phyloP scores from a whole-genome alignment of 2,329 filamentous ascomycete genomes.

The Domatiomyces catenatus region DNA sequence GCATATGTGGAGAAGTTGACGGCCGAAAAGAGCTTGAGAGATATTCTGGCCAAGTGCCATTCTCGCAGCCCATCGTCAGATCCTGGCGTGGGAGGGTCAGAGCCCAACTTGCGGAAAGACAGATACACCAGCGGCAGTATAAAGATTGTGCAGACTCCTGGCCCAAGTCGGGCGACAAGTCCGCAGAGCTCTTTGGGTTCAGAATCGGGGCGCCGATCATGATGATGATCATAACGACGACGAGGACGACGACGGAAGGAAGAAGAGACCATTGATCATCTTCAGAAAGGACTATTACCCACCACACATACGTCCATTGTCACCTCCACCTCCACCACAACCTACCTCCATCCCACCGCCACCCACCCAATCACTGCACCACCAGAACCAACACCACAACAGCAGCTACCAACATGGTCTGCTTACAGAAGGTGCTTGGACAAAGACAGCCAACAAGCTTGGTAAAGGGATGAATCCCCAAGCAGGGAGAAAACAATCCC shows the following conservation, averaged over 20 bases:
- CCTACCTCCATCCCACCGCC: no score
- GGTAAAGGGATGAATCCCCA: background rate
- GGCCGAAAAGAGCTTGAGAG: slow-evolving; percentile 6
- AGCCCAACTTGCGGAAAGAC: background rate
- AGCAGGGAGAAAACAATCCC: background rate
- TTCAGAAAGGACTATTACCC: background rate
- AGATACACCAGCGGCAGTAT: background rate
- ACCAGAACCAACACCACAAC: background rate
- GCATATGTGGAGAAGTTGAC: slow-evolving; percentile 1
- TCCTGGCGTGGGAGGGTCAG: background rate
- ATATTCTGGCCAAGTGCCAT: slow-evolving; percentile 6
- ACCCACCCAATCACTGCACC: background rate
- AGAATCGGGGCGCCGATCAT: background rate
- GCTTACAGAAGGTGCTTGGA: background rate
- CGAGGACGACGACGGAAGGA: no score
- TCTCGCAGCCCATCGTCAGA: background rate
- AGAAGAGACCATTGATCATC: background rate
- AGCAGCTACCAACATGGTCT: background rate
- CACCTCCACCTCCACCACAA: background rate
- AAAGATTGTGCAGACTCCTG: background rate
- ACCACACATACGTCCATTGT: background rate
- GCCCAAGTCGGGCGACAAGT: background rate
- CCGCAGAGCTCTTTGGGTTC: background rate
- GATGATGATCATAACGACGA: no score
- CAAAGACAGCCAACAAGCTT: background rate